Conservation (phyloP, 2,329 filamentous ascomycete genomes). For the Trichoderma sp. region DNA sequence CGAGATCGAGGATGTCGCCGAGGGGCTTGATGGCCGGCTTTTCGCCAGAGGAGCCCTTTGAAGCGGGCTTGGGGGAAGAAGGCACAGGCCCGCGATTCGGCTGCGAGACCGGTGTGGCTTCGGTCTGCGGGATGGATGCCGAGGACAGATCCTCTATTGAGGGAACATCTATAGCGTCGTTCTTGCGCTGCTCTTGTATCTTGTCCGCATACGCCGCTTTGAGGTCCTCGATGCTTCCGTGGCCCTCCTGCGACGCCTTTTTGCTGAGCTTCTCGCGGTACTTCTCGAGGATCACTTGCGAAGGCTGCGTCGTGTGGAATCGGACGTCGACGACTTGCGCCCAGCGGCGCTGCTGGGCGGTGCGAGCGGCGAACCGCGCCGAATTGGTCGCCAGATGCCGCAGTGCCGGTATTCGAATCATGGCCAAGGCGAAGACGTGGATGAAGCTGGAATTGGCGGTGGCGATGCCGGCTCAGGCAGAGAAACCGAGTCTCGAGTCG, state of each 20-base stretch:
- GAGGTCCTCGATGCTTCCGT: conserved; percentile 67
- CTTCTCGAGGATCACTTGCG: conserved; percentile 70
- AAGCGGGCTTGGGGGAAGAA: conserved; percentile 23
- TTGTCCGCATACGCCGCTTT: conserved; percentile 81
- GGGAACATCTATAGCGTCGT: conserved; percentile 55
- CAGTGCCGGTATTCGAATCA: conserved; percentile 42
- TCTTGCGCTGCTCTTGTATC: conserved; percentile 68
- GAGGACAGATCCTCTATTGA: conserved; percentile 24
- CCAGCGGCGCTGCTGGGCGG: conserved; percentile 67
- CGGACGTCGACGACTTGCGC: conserved; percentile 90
- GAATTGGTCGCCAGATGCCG: conserved; percentile 42
- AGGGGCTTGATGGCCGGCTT: conserved; percentile 44
- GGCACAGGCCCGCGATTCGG: conserved; percentile 33
- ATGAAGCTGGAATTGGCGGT: not conserved
- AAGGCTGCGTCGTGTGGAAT: conserved; percentile 73
- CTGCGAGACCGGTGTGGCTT: conserved; percentile 36
- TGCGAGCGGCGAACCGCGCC: conserved; percentile 30
- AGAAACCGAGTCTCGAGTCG: no score
- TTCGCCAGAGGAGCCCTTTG: conserved; percentile 22
- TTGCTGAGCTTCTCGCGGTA: conserved; percentile 81
- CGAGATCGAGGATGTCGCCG: conserved; percentile 65
- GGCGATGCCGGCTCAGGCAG: not conserved
- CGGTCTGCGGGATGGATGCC: conserved; percentile 34
- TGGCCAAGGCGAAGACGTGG: not conserved
- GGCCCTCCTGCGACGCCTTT: conserved; percentile 74